These are phyloP conservation scores for Pseudocercospora eumusae DNA, from an alignment of 2,329 filamentous ascomycete genomes.

Conservation along the genomic window DNA sequence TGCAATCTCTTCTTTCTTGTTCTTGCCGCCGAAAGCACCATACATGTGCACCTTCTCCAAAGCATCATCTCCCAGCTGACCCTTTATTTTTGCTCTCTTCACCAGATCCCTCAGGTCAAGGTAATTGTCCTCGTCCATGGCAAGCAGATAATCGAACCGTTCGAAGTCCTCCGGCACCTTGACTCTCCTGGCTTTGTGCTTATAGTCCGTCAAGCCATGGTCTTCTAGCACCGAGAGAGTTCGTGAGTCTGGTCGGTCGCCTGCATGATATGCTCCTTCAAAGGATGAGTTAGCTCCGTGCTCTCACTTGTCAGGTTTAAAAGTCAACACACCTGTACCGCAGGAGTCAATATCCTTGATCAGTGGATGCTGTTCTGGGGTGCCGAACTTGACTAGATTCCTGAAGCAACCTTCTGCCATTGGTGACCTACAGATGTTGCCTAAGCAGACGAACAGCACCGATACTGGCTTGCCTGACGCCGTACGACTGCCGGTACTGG, in stretches of 20 bases:
- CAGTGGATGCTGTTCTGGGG: conserved; percentile 48
- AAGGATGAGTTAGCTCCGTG: not conserved
- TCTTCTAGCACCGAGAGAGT: conserved; percentile 76
- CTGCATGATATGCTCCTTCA: conserved; percentile 71
- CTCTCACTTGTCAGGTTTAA: no score
- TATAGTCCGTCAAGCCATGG: conserved; percentile 70
- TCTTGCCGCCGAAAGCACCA: conserved; percentile 71
- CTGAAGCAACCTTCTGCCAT: conserved; percentile 97
- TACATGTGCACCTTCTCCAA: conserved; percentile 62
- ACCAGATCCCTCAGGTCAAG: conserved; percentile 65
- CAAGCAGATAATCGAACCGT: conserved; percentile 88
- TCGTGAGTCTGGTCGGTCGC: conserved; percentile 74
- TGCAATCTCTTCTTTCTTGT: conserved; percentile 69
- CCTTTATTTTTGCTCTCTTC: conserved; percentile 51
- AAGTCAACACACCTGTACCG: conserved; percentile 62
- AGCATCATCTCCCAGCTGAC: conserved; percentile 34
- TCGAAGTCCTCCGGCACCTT: conserved; percentile 69
- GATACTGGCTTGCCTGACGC: conserved; percentile 51
- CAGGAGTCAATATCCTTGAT: conserved; percentile 79
- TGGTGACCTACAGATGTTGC: conserved; percentile 89
- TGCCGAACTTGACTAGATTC: conserved; percentile 62
- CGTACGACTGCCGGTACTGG: not conserved
- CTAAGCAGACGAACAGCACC: conserved; percentile 92
- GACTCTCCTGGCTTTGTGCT: conserved; percentile 75
- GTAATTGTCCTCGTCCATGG: conserved; percentile 87